These are phyloP conservation scores for Fomitopsis schrenkii DNA, from an alignment of 1,284 basidiomycete species.

Conservation along the genomic window DNA sequence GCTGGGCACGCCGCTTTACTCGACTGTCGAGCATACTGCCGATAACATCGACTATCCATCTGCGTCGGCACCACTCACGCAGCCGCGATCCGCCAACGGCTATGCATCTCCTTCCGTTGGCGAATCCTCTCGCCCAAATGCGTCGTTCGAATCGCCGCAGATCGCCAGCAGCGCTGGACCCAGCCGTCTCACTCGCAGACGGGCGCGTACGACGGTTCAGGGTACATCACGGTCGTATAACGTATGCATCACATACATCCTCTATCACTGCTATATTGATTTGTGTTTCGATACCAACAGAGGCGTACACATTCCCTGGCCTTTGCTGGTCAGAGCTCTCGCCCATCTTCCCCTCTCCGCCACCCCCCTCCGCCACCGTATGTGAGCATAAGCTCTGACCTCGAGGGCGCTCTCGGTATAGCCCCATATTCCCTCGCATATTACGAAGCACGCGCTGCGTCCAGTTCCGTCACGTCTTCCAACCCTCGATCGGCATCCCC, in stretches of 20 bases:
- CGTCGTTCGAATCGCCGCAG: conserved; percentile 34
- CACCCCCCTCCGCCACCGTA: conserved; percentile 22
- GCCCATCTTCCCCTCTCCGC: conserved; percentile 39
- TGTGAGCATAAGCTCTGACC: background rate
- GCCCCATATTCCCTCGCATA: conserved; percentile 22
- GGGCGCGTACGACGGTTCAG: conserved; percentile 29
- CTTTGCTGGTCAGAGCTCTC: conserved; percentile 32
- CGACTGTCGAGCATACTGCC: conserved; percentile 25
- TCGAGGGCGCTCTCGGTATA: conserved; percentile 5
- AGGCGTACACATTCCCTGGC: conserved; percentile 22
- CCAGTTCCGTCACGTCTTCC: conserved; percentile 30
- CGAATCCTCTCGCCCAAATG: conserved; percentile 23
- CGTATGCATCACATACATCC: conserved; percentile 25
- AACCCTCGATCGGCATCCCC: conserved; percentile 58
- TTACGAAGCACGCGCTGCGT: conserved; percentile 41
- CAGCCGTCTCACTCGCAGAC: conserved; percentile 44
- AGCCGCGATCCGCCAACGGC: conserved; percentile 20
- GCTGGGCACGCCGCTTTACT: conserved; percentile 30
- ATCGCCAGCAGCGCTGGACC: conserved; percentile 55
- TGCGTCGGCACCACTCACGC: conserved; percentile 27
- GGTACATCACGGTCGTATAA: conserved; percentile 25
- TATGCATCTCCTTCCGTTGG: conserved; percentile 25
- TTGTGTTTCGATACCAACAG: conserved; percentile 14
- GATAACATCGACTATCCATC: conserved; percentile 34
- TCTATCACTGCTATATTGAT: conserved; percentile 6